Percentiles rank a stretch among this genome's conserved stretches.
Evolutionary conservation across 164 flowering plant genomes (phyloP).

Genomic region (Cinnamomum micranthum): DNA sequence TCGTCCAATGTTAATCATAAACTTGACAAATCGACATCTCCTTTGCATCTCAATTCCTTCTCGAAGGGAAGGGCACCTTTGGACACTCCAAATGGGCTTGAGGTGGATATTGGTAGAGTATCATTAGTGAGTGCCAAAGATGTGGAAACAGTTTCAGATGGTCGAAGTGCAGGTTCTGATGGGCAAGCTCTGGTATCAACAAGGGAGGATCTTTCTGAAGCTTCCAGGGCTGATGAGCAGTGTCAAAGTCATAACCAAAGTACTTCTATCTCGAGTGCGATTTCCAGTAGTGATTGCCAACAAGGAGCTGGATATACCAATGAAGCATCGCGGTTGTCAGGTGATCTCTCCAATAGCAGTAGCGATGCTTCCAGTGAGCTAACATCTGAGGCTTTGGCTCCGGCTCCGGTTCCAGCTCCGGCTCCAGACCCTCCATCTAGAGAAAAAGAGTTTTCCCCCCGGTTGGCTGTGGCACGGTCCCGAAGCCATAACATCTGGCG

Average conservation of each 20-base stretch:
- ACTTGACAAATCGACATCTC: constrained; percentile 29
- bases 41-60: constrained; percentile 51
- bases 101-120: constrained; percentile 40
- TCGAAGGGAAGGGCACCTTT: constrained; percentile 28
- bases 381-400: constrained; percentile 32
- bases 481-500: constrained; percentile 69
- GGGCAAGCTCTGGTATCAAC: constrained; percentile 33
- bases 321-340: constrained; percentile 34
- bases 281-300: constrained; percentile 8
- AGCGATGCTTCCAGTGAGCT: constrained; percentile 74
- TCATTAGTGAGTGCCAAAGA: constrained; percentile 41
- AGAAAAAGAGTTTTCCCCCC: constrained; percentile 46
- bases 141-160: constrained; percentile 26
- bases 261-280: constrained; percentile 13
- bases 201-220: constrained; percentile 31
- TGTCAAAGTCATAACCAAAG: constrained; percentile 5
- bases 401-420: constrained; percentile 25
- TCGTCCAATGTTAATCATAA: constrained; percentile 32
- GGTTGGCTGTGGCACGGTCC: constrained; percentile 42
- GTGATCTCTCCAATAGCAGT: constrained; percentile 37
- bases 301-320: constrained; percentile 17
- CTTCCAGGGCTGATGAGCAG: constrained; percentile 24
- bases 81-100: constrained; percentile 40
- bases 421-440: constrained; percentile 30
- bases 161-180: constrained; percentile 20